Base-by-base conservation (phyloP, 2,329 filamentous ascomycete species). In the Leptographium lundbergii region DNA sequence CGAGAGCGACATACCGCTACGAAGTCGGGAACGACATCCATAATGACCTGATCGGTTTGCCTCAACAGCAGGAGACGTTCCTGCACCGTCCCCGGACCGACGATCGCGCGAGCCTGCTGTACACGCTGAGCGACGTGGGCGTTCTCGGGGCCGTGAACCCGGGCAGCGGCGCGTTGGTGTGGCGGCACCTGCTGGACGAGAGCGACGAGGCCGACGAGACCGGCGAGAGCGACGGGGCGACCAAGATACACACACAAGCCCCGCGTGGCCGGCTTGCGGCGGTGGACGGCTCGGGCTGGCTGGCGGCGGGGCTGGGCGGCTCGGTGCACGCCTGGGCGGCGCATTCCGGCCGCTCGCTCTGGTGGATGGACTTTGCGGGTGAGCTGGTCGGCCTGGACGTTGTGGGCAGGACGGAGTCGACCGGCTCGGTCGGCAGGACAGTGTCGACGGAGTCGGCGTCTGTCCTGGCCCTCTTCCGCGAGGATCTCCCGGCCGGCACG, bases 1-100 rank as follows among this genome's bases (percentile, higher is more conserved):
- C 57, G 70, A 73, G 68, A 89, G 91, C 64, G 84, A 59, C 97
- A 61, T 96, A 91, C 75, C 79, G 82, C 65, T 94, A 99, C 69
- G 92, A 99, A 72, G 91, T 95, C 65, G 91, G 86, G 75, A 81
- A 89, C 71, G 94, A 99, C 74, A 97, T 91, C 75, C 92, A 97
- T 74, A 85, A 95, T 75, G 84, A 89, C 64, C 85, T 97, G 55
- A 77, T 99, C 67, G 94, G 94, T 68, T 75, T 89, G 45, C 91
- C 94, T 58, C 87, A 87, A 70, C 77, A 82, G 70, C 83, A 89
- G 63, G 88, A 89, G 62, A 96, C 92, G 66, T 95, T 97, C 80
- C 97, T 97, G 82, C 90, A 96, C 74, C 87, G 86, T 66, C 92
- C 94, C 47, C 81, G 87, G 67, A 80, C 82, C 63, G 82, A 86